These are phyloP conservation scores for Magnusiomyces ingens DNA, from an alignment of 1,139 yeast genomes.

Conservation along the genomic window DNA sequence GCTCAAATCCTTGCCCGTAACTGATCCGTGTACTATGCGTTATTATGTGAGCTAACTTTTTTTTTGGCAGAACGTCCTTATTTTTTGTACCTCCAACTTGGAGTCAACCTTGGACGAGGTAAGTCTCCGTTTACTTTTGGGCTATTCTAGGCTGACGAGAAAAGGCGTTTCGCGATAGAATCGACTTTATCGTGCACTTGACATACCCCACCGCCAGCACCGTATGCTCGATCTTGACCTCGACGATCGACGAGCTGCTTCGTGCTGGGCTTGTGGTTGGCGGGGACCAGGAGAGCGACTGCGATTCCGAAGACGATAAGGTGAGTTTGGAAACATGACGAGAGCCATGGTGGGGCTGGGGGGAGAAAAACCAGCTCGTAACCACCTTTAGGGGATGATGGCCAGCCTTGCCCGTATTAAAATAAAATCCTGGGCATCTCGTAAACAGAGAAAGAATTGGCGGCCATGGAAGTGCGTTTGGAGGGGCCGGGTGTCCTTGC, in stretches of 20 bases:
- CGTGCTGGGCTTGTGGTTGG: neutral
- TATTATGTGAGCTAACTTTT: neutral
- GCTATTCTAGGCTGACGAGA: no score
- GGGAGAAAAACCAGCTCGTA: no score
- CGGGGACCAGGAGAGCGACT: neutral
- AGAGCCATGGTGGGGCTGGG: no score
- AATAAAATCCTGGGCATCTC: no score
- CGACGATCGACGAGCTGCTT: neutral
- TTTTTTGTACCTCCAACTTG: constrained; percentile 3
- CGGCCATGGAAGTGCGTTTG: no score
- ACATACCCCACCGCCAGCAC: neutral
- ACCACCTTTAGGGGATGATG: no score
- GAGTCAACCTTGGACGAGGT: constrained; percentile 5
- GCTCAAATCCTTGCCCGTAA: constrained; percentile 3
- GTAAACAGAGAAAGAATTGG: no score
- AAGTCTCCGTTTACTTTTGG: neutral
- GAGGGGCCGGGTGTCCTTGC: no score
- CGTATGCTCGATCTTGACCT: neutral
- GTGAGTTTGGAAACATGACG: neutral
- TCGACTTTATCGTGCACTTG: neutral
- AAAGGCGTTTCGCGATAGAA: constrained; percentile 5
- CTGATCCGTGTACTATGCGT: no score
- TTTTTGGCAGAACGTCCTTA: constrained; percentile 2
- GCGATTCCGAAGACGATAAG: neutral
- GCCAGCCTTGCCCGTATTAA: no score